Evolutionary conservation across 2,329 filamentous ascomycete species (phyloP).

Genomic region (Botrytis deweyae): DNA sequence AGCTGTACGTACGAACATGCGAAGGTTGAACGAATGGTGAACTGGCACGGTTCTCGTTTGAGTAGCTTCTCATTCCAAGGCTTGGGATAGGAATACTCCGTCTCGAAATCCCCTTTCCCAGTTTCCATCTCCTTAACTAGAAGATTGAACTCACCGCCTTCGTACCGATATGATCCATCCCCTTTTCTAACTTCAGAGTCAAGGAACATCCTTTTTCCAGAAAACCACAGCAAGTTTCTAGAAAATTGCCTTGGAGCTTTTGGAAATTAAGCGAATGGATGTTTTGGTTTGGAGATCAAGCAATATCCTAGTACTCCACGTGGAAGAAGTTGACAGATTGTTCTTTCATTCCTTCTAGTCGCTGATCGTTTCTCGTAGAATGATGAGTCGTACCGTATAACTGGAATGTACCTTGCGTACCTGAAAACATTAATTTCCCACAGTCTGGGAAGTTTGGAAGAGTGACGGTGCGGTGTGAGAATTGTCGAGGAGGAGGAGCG

Average conservation of each 20-base stretch:
- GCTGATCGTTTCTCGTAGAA: slow-evolving; percentile 7
- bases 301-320: slow-evolving; percentile 1
- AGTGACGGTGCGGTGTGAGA: slow-evolving; percentile 1
- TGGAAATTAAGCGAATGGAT: not conserved
- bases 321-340: slow-evolving; percentile 14
- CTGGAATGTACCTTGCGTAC: not conserved
- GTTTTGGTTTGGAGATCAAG: not conserved
- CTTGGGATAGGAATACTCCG: slow-evolving; percentile 2
- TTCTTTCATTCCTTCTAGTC: slow-evolving; percentile 13
- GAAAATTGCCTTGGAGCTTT: not conserved
- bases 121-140: not conserved
- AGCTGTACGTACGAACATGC: not conserved
- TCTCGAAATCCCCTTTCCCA: not conserved
- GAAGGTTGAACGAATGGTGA: not conserved
- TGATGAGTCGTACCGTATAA: not conserved
- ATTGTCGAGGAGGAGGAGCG: not conserved
- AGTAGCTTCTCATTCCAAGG: not conserved
- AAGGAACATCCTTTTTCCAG: slow-evolving; percentile 1
- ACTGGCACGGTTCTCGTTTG: not conserved
- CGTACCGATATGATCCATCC: not conserved
- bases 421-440: slow-evolving; percentile 8
- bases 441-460: not conserved
- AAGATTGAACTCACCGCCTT: slow-evolving; percentile 4
- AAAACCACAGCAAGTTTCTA: not conserved
- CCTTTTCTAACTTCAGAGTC: not conserved